Evolutionary conservation across 1,284 basidiomycete genomes (phyloP), one percentile per base, ranked within the genome.

Genomic region (Sanghuangporus baumii): DNA sequence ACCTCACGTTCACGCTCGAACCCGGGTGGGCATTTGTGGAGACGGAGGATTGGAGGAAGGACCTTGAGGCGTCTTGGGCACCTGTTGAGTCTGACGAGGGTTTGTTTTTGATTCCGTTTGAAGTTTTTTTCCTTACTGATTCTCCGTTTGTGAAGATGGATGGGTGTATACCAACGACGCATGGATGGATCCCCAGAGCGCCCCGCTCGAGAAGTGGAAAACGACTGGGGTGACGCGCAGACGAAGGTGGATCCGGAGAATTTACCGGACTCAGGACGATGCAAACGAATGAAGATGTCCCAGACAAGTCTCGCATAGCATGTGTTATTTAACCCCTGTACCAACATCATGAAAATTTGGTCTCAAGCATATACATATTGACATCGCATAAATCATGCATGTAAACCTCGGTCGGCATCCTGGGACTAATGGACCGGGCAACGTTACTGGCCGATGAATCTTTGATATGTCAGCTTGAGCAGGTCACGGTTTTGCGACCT

Each of bases 101-200:
- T 84, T 26, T 14, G 48, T 41, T 14, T 9, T 34, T 18, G 14
- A 38, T 23, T 62, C 34, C 14, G 4, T 31, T 54, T 11, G n/a
- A 26, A 7, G 2, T 18, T 14, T 5, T 37, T 8, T 37, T 46
- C 9, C 43, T 16, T 6, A 7, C 20, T 34, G 20, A 26, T 12
- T 26, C 50, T 3, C 26, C 26, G 26, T 31, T 31, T 31, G 26
- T 65, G 1, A 63, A 86, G 89, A 82, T 69, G 89, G 88, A 5
- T 91, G 89, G 88, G 82, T 89, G 14, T 91, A 91, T 68, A 87
- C 87, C 3, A 88, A 88, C 64, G 88, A 91, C 66, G 74, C 79
- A 0, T 91, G 89, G 89, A 75, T 81, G 9, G 77, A 84, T 56
- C 77, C 82, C 0, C 75, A 75, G 1, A 72, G 78, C 8, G 71